Base-by-base conservation (phyloP, 352 stramenopile species). In the Globisporangium paddicum region DNA sequence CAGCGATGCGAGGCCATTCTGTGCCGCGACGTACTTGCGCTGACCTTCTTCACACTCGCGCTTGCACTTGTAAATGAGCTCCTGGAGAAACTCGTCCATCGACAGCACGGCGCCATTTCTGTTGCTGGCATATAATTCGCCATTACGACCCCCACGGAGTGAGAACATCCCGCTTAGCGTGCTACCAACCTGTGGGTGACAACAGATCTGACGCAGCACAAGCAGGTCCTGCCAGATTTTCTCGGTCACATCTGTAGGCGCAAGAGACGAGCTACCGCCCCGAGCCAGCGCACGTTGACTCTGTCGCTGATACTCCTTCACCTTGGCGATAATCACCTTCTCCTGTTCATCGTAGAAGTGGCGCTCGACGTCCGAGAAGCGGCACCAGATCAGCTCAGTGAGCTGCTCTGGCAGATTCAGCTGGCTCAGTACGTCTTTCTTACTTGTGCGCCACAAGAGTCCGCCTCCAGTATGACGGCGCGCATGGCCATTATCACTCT, bases 171-270 rank as follows among this genome's bases (percentile, higher is more conserved):
- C 56, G 4, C 50, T 56, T 6, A 78, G 48, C 23, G 68, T 66
- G 16, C 72, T 73, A 8, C 84, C 83, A 16, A 98, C 79, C 66
- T 97, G 89, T 7, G 91, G 93, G 69, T 98, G 93, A 45, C 90
- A 97, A 59, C 93, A 98, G 4, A 96, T 81, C 62, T 97, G 90
- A 14, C 91, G 82, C 34, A 98, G 69, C 35, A 82, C 63, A 19
- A 97, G 71, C 9, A 98, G 55, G 18, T 84, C 79, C 30, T 81
- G 64, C 68, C 80, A 82, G 25, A 97, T 60, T 5, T 41, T 58
- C 37, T 83, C 73, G 23, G 70, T 65, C 18, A 73, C 68, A 18
- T 68, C 66, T 10, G 26, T 14, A 28, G 8, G 25, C 1, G 34
- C 16, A 18, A 11, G 23, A 26, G n/a, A n/a, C n/a, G n/a, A n/a